Evolutionary conservation across 2,329 filamentous ascomycete genomes (phyloP).

Genomic region (Penicillium sp.): DNA sequence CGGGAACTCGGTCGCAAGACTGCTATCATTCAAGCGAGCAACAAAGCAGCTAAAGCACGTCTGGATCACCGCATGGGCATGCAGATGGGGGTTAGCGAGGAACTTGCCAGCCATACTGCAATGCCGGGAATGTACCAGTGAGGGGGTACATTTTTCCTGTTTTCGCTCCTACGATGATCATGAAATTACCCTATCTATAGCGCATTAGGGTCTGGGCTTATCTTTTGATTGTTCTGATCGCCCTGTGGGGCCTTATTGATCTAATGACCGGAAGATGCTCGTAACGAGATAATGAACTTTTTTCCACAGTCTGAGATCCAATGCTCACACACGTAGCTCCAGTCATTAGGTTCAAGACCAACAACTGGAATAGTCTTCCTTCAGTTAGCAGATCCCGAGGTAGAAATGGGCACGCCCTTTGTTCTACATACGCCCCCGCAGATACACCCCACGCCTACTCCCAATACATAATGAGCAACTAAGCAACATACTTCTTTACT

Average conservation of each 20-base stretch:
- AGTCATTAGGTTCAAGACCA: too few relatives aligned
- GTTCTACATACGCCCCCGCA: too few relatives aligned
- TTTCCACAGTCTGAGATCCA: background rate
- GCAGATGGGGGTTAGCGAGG: constrained; percentile 31
- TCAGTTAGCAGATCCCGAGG: too few relatives aligned
- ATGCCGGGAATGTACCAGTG: background rate
- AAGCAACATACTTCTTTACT: too few relatives aligned
- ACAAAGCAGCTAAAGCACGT: constrained; percentile 22
- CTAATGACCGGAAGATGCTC: background rate
- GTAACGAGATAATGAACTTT: constrained; percentile 14
- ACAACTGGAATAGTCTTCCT: too few relatives aligned
- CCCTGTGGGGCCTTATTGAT: background rate
- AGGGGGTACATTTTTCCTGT: background rate
- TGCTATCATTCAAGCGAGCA: constrained; percentile 54
- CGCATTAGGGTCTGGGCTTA: too few relatives aligned
- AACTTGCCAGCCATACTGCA: constrained; percentile 20
- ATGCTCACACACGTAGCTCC: background rate
- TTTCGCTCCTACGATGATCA: too few relatives aligned
- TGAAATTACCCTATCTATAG: too few relatives aligned
- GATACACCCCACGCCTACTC: too few relatives aligned
- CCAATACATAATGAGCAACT: too few relatives aligned
- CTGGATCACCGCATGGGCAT: constrained; percentile 24
- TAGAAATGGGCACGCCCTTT: too few relatives aligned
- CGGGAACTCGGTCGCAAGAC: constrained; percentile 78
- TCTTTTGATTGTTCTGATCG: background rate